Percentiles rank a stretch among this genome's conserved stretches.
Conservation (phyloP, 2,329 filamentous ascomycete species). For the Fusarium anguioides region DNA sequence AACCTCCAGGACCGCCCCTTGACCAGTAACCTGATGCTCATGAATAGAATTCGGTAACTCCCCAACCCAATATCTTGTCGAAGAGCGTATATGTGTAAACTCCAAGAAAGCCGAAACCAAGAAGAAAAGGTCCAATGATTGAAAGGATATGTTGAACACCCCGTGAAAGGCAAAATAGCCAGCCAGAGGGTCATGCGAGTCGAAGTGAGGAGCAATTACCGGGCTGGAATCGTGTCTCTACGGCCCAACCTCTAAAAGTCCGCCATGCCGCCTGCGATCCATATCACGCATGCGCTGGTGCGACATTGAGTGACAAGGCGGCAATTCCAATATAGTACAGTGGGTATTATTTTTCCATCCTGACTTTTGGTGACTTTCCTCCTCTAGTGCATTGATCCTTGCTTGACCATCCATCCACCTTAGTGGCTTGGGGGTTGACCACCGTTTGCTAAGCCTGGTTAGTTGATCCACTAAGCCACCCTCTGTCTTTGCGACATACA, state of each 20-base stretch:
- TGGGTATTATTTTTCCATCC: conserved; percentile 43
- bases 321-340: conserved; percentile 45
- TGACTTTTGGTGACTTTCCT: conserved; percentile 46
- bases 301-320: conserved; percentile 10
- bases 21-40: conserved; percentile 41
- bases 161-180: not conserved
- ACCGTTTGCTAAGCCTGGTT: conserved; percentile 48
- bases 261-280: not conserved
- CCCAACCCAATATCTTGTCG: conserved; percentile 37
- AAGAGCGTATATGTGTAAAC: conserved; percentile 43
- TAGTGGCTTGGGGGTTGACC: conserved; percentile 51
- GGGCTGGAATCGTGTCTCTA: not conserved
- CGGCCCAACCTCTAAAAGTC: conserved; percentile 14
- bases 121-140: conserved; percentile 23
- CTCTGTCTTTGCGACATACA: conserved; percentile 54
- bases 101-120: conserved; percentile 40
- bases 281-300: not conserved
- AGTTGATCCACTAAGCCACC: conserved; percentile 26
- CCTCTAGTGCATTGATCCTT: conserved; percentile 41
- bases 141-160: conserved; percentile 4
- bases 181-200: conserved; percentile 1
- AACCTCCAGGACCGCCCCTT: conserved; percentile 33
- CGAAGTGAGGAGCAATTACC: conserved; percentile 33
- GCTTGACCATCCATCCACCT: conserved; percentile 20
- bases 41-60: conserved; percentile 40